phyloP scores from a whole-genome alignment of 169 alveolate genomes.

The Cystoisospora suis region DNA sequence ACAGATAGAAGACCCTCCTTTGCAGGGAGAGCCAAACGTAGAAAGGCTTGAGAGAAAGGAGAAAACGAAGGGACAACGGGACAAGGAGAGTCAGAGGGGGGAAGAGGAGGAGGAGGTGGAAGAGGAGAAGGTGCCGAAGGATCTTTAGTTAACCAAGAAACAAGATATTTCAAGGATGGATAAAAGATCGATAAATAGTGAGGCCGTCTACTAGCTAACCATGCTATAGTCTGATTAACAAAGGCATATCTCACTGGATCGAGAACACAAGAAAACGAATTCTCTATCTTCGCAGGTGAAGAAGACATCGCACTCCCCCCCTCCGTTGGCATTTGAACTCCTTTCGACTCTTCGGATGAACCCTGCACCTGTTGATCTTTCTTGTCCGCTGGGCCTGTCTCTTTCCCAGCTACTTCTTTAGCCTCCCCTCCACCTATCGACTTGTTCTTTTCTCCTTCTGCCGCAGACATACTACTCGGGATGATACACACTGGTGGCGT shows the following conservation, averaged over 20 bases:
- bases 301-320: too few relatives aligned
- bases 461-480: too few relatives aligned
- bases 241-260: not conserved
- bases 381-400: too few relatives aligned
- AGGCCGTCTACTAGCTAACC: conserved; percentile 6
- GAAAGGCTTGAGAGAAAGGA: not conserved
- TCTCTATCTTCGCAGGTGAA: too few relatives aligned
- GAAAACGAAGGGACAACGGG: too few relatives aligned
- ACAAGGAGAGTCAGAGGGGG: not conserved
- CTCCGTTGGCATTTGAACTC: too few relatives aligned
- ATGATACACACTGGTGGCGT: not conserved
- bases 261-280: too few relatives aligned
- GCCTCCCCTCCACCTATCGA: too few relatives aligned
- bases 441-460: too few relatives aligned
- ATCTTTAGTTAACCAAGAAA: not conserved
- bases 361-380: too few relatives aligned
- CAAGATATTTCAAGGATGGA: not conserved
- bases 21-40: not conserved
- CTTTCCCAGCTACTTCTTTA: too few relatives aligned
- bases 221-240: not conserved
- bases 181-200: not conserved
- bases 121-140: not conserved
- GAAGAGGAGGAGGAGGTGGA: not conserved
- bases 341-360: too few relatives aligned
- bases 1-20: not conserved